Base-by-base conservation (phyloP, 768 basidiomycete species). In the Psilocybe sp. region DNA sequence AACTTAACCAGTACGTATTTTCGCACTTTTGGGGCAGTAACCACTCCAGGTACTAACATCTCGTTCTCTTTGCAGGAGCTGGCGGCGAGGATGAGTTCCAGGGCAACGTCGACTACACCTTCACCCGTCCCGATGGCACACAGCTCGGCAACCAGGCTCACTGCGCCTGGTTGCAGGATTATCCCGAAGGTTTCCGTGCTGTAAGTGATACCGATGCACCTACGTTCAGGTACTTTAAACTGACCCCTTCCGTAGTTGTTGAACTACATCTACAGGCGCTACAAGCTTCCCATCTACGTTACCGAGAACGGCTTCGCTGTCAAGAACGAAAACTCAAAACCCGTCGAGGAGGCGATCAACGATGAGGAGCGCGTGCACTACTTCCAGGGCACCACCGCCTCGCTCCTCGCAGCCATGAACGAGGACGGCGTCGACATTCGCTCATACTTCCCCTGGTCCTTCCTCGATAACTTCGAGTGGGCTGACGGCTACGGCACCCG, bases 381-480 rank as follows among this genome's bases (percentile, higher is more conserved):
- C 65, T 87, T 84, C 73, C 67, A 70, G 44, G 85, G 84, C 19
- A 76, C 78, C 11, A 80, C 80, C 10, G 64, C 69, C 4, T 73
- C 79, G 12, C 63, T 87, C 19, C 71, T 82, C 34, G 70, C 70
- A 2, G 82, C 85, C n/a, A 73, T 85, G 20, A 64, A 69, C 44
- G 77, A 83, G 52, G 85, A 87, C 57, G 80, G 80, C 23, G 81
- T 87, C 15, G 81, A 84, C 44, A 67, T 85, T 48, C 64, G 74
- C 28, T 72, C 77, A 1, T 88, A 86, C 63, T 85, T 86, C 69
- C 78, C 82, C 1, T 85, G 84, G 84, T 84, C 81, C 69, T 72
- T 87, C 59, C 62, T 87, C 39, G 84, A 86, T 59, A 86, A 86
- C 65, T 85, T 87, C 53, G 85, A 87, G 66, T 85, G 85, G 84